phyloP scores from a whole-genome alignment of 495 filamentous ascomycete species.

The Podospora conica region DNA sequence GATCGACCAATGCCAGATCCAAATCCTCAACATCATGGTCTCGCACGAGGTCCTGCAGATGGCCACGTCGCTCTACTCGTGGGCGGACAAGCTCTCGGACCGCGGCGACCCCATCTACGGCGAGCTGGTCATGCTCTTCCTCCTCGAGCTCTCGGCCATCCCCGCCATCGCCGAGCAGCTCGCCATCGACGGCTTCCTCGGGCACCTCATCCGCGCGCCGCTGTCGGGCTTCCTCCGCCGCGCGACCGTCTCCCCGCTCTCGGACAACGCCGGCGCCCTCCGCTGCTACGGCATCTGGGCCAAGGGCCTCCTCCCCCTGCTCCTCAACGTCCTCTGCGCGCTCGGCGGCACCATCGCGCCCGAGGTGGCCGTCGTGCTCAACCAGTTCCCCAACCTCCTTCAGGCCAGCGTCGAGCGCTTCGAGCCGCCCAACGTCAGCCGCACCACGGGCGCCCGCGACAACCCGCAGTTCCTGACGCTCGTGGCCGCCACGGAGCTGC shows the following conservation, averaged over 20 bases:
- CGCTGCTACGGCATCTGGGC: conserved; percentile 81
- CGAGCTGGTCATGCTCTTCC: conserved; percentile 77
- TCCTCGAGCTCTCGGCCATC: conserved; percentile 78
- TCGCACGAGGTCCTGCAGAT: conserved; percentile 68
- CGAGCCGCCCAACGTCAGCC: conserved; percentile 42
- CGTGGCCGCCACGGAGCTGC: conserved; percentile 64
- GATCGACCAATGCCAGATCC: conserved; percentile 53
- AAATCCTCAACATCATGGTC: conserved; percentile 59
- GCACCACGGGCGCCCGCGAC: conserved; percentile 32
- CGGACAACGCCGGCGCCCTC: conserved; percentile 46
- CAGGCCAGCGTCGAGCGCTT: conserved; percentile 56
- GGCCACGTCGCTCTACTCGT: conserved; percentile 84
- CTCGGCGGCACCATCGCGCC: conserved; percentile 71
- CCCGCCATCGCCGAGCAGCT: conserved; percentile 82
- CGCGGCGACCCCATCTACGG: conserved; percentile 90
- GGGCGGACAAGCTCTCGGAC: conserved; percentile 73
- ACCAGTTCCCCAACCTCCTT: conserved; percentile 73
- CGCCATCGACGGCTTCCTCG: conserved; percentile 74
- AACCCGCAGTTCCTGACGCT: conserved; percentile 55
- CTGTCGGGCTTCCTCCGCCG: conserved; percentile 64
- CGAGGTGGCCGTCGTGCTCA: conserved; percentile 80
- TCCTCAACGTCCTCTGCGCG: conserved; percentile 81
- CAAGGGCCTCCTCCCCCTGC: conserved; percentile 75
- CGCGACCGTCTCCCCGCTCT: conserved; percentile 61
- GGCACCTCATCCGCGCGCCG: conserved; percentile 69